Conservation (phyloP, 805 yeast species). For the Metschnikowia borealis region DNA sequence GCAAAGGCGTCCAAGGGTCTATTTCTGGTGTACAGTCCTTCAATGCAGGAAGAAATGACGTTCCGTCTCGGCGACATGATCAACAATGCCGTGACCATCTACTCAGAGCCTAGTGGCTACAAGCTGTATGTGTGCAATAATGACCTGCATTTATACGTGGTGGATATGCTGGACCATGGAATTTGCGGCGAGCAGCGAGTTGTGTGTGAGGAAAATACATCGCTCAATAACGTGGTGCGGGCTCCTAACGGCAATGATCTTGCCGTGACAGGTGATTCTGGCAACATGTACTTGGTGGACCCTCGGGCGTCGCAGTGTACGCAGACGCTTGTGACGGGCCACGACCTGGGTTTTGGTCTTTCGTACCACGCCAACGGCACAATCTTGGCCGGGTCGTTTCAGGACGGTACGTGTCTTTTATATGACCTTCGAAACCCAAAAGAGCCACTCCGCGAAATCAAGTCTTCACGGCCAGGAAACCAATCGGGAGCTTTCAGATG, state of each 20-base stretch:
- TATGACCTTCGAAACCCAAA: slow-evolving; percentile 68
- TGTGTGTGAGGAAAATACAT: slow-evolving; percentile 50
- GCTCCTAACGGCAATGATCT: slow-evolving; percentile 43
- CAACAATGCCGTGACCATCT: slow-evolving; percentile 69
- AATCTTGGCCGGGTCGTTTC: slow-evolving; percentile 76
- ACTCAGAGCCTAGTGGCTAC: slow-evolving; percentile 27
- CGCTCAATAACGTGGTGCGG: slow-evolving; percentile 70
- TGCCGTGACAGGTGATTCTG: slow-evolving; percentile 72
- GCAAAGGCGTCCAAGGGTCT: slow-evolving; percentile 54
- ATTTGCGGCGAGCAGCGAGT: slow-evolving; percentile 38
- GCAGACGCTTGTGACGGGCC: slow-evolving; percentile 48
- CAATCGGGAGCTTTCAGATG: slow-evolving; percentile 67
- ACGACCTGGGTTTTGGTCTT: slow-evolving; percentile 82
- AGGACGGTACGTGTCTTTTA: slow-evolving; percentile 74
- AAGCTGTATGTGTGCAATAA: slow-evolving; percentile 76
- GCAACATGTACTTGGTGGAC: slow-evolving; percentile 56
- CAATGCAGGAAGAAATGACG: slow-evolving; percentile 44
- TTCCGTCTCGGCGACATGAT: slow-evolving; percentile 73
- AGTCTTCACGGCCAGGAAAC: slow-evolving; percentile 55
- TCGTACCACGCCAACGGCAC: slow-evolving; percentile 73
- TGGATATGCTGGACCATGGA: slow-evolving; percentile 52
- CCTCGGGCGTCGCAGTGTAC: slow-evolving; percentile 31
- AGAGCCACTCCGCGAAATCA: slow-evolving; percentile 49
- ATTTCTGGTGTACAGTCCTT: slow-evolving; percentile 53
- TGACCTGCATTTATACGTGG: slow-evolving; percentile 65